phyloP scores from a whole-genome alignment of 768 basidiomycete species.

The Suillus brevipes region DNA sequence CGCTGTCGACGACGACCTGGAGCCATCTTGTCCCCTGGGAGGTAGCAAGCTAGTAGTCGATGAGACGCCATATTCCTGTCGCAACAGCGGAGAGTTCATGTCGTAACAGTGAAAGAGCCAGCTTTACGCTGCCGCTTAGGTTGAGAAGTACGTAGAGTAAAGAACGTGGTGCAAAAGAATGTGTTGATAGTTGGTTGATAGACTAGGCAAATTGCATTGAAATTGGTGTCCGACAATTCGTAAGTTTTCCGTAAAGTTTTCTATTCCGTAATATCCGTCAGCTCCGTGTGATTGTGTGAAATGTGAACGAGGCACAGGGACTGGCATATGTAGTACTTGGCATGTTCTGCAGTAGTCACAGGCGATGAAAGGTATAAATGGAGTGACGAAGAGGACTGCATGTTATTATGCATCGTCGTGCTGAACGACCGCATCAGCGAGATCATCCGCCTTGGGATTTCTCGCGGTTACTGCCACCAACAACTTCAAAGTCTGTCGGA shows the following conservation, averaged over 20 bases:
- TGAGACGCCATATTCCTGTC: conserved; percentile 29
- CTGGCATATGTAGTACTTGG: background rate
- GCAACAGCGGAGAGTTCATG: conserved; percentile 29
- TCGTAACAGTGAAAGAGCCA: conserved; percentile 5
- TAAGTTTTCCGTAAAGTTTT: conserved; percentile 3
- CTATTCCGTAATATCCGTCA: conserved; percentile 1
- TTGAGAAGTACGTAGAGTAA: conserved; percentile 13
- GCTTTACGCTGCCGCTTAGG: conserved; percentile 3
- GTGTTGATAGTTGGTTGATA: conserved; percentile 5
- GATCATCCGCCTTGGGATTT: conserved; percentile 56
- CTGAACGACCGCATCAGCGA: conserved; percentile 35
- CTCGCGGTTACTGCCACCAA: conserved; percentile 54
- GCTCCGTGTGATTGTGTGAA: conserved; percentile 12
- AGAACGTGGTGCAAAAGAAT: conserved; percentile 21
- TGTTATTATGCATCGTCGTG: conserved; percentile 17
- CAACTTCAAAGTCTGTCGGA: conserved; percentile 46
- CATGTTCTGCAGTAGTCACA: background rate
- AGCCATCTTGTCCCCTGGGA: conserved; percentile 15
- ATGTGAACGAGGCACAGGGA: background rate
- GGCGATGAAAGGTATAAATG: background rate
- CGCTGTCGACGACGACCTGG: conserved; percentile 21
- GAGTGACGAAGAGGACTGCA: background rate
- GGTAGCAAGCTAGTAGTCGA: conserved; percentile 28
- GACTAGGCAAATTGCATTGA: background rate
- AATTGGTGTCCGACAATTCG: conserved; percentile 7